phyloP scores from a whole-genome alignment of 2,329 filamentous ascomycete genomes.

The Neoscytalidium dimidiatum region DNA sequence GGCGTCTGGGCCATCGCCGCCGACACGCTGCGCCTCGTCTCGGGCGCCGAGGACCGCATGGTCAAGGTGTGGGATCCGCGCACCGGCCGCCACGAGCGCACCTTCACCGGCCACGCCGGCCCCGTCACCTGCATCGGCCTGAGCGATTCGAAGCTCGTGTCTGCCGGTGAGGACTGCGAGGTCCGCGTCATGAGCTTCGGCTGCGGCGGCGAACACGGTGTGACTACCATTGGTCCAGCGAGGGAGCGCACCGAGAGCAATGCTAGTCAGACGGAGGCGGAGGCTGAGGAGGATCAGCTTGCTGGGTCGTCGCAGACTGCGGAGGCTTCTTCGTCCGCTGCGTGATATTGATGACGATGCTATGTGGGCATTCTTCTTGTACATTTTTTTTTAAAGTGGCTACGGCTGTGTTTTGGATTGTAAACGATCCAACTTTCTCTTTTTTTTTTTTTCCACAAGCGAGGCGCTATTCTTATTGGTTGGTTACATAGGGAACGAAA shows the following conservation, averaged over 20 bases:
- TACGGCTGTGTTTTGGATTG: neutral
- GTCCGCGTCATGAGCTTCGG: slow-evolving; percentile 63
- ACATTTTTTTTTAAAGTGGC: slow-evolving; percentile 1
- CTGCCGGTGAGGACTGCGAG: slow-evolving; percentile 90
- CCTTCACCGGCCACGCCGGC: slow-evolving; percentile 85
- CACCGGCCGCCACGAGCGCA: slow-evolving; percentile 87
- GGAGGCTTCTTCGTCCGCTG: neutral
- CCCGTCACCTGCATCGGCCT: slow-evolving; percentile 92
- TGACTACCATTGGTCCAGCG: slow-evolving; percentile 12
- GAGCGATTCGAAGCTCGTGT: slow-evolving; percentile 86
- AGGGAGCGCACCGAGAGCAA: neutral
- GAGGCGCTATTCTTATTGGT: neutral
- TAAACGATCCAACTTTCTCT: too few relatives aligned
- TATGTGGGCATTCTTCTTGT: neutral
- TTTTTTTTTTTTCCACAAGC: neutral
- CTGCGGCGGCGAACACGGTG: slow-evolving; percentile 13
- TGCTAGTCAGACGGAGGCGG: neutral
- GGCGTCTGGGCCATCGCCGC: slow-evolving; percentile 92
- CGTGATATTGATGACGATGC: neutral
- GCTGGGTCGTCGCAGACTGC: neutral
- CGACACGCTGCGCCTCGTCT: slow-evolving; percentile 84
- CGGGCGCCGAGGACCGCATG: slow-evolving; percentile 89
- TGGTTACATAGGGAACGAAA: neutral
- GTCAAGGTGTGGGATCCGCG: slow-evolving; percentile 95
- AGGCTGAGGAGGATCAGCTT: neutral